Evolutionary conservation across 495 filamentous ascomycete species (phyloP), one percentile per base, ranked within the genome.

Genomic region (Aspergillus panamensis): DNA sequence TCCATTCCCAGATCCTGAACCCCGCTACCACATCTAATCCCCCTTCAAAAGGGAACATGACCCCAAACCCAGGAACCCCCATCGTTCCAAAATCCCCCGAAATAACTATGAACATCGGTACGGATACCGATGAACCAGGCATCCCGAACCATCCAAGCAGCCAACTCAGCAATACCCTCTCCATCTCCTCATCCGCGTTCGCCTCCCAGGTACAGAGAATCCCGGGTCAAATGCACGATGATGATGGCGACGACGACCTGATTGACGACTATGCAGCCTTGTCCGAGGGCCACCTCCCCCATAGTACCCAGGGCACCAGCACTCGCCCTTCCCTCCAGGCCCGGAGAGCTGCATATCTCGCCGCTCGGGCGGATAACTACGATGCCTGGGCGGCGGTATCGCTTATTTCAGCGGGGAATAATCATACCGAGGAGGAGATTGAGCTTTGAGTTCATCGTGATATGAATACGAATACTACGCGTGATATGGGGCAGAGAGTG

Each of bases 351-450:
- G 75, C 77, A 6, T 80, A 77, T 39, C 51, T 71, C 6, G 77
- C 76, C 37, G 76, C 75, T 7, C 52, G 55, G 12, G 67, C 66
- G 45, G 70, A 67, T 48, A 76, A 57, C 9, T 74, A 64, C 53
- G 66, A 70, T 30, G 71, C 65, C 1, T 83, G 81, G 80, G 66
- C 66, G 37, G 67, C 73, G 20, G 58, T 78, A 17, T 68, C 75
- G 14, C 64, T 82, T 30, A 61, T 79, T 47, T 82, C 80, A 29
- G 73, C 76, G 12, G 70, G 71, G 13, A 64, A 73, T 58, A 76
- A 77, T 56, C 80, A 82, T 61, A 65, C 71, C 0, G 73, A 79
- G 49, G 70, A 73, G 51, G 81, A 82, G 63, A 56, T 73, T 48
- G 80, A 83, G 56, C 60, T 83, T n/a, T 82, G 58, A 69, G 8